Evolutionary conservation across 192 early-diverging fungal genomes (phyloP).

Genomic region (Coemansia erecta): DNA sequence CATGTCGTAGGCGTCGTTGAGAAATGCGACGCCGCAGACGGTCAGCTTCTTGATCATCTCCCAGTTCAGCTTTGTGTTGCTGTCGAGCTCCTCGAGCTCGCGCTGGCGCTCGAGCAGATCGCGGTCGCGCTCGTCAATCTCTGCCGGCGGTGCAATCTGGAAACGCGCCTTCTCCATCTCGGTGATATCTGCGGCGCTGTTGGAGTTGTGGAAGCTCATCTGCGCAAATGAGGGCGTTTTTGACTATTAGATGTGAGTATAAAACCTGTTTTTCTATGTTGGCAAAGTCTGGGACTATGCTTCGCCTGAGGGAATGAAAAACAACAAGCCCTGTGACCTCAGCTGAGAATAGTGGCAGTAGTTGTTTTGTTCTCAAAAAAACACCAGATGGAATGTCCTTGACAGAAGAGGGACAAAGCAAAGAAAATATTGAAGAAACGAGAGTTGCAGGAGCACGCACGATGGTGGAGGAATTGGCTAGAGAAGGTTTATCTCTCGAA

Average conservation of each 20-base stretch:
- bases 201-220: constrained; percentile 39
- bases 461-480: constrained; percentile 13
- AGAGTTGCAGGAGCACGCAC: constrained; percentile 14
- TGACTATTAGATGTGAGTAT: background rate
- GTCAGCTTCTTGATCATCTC: constrained; percentile 74
- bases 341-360: too few species aligned
- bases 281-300: too few species aligned
- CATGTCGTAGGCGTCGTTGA: constrained; percentile 95
- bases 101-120: constrained; percentile 44
- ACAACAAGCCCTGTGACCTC: too few species aligned
- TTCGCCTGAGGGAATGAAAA: too few species aligned
- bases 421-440: constrained; percentile 5
- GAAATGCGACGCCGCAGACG: constrained; percentile 79
- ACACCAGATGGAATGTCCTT: too few species aligned
- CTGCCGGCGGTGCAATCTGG: background rate
- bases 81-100: constrained; percentile 55
- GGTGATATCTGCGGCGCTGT: constrained; percentile 29
- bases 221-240: background rate
- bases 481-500: background rate
- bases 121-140: constrained; percentile 41
- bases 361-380: too few species aligned
- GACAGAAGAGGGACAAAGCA: background rate
- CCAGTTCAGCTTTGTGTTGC: constrained; percentile 63
- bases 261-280: background rate
- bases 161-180: constrained; percentile 30